phyloP scores from a whole-genome alignment of 2,329 filamentous ascomycete genomes.

The Colletotrichum tropicicola region DNA sequence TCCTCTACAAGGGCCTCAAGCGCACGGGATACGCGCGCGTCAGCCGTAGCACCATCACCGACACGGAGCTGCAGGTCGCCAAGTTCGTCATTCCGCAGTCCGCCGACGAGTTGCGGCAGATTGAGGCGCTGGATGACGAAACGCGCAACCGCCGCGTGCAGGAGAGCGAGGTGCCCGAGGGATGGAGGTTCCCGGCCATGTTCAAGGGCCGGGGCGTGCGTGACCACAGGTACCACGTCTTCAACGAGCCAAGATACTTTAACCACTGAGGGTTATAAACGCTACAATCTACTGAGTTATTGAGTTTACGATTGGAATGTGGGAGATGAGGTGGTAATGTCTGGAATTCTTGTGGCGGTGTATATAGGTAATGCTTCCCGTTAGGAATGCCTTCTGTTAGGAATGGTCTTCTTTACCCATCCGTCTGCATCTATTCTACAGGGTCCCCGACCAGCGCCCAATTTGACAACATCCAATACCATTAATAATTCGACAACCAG shows the following conservation, averaged over 20 bases:
- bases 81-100: conserved; percentile 88
- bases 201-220: conserved; percentile 89
- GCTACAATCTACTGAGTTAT: neutral
- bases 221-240: conserved; percentile 94
- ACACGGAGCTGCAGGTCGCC: conserved; percentile 95
- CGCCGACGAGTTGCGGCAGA: conserved; percentile 61
- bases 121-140: conserved; percentile 55
- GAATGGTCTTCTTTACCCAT: no score
- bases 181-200: conserved; percentile 82
- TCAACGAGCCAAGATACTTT: conserved; percentile 86
- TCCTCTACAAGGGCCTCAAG: conserved; percentile 89
- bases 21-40: conserved; percentile 90
- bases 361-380: neutral
- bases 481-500: no score
- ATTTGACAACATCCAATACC: no score
- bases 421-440: no score
- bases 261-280: conserved; percentile 43
- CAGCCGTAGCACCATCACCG: conserved; percentile 89
- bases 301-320: neutral
- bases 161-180: conserved; percentile 79
- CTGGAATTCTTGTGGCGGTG: neutral
- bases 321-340: neutral
- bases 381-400: no score
- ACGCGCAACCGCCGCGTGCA: conserved; percentile 66
- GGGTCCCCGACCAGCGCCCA: no score